These are phyloP conservation scores for Neolecta irregularis DNA, from an alignment of 1,139 yeast species.

Conservation along the genomic window DNA sequence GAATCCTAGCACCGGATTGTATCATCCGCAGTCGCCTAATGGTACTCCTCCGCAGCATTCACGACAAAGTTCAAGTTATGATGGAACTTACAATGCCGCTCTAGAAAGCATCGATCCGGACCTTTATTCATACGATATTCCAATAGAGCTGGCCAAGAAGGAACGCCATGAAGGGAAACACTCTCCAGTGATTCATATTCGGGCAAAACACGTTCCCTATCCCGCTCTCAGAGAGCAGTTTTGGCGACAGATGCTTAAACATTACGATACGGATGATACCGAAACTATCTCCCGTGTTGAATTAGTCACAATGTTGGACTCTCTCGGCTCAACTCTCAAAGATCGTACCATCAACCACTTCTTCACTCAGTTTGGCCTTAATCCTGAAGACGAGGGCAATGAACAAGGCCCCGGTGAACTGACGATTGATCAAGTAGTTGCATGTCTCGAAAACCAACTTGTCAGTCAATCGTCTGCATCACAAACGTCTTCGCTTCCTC, in stretches of 20 bases:
- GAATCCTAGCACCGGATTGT: slow-evolving; percentile 18
- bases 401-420: slow-evolving; percentile 26
- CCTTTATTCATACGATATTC: slow-evolving; percentile 21
- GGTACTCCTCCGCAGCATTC: slow-evolving; percentile 1
- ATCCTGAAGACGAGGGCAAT: slow-evolving; percentile 6
- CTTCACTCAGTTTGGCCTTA: slow-evolving; percentile 26
- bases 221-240: slow-evolving; percentile 47
- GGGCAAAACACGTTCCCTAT: slow-evolving; percentile 58
- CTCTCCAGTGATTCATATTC: slow-evolving; percentile 41
- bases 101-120: not conserved
- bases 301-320: slow-evolving; percentile 41
- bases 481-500: too few relatives aligned
- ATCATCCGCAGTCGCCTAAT: slow-evolving; percentile 4
- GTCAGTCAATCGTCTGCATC: too few relatives aligned
- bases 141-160: slow-evolving; percentile 25
- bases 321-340: slow-evolving; percentile 42
- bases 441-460: slow-evolving; percentile 34
- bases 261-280: slow-evolving; percentile 35
- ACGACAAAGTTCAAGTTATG: not conserved
- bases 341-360: slow-evolving; percentile 15
- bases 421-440: slow-evolving; percentile 41
- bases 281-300: slow-evolving; percentile 39
- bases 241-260: slow-evolving; percentile 50
- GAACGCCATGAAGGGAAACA: slow-evolving; percentile 27
- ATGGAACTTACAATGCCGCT: too few relatives aligned